Evolutionary conservation across 2,329 filamentous ascomycete species (phyloP), one percentile per base, ranked within the genome.

Genomic region (Delphinella strobiligena): DNA sequence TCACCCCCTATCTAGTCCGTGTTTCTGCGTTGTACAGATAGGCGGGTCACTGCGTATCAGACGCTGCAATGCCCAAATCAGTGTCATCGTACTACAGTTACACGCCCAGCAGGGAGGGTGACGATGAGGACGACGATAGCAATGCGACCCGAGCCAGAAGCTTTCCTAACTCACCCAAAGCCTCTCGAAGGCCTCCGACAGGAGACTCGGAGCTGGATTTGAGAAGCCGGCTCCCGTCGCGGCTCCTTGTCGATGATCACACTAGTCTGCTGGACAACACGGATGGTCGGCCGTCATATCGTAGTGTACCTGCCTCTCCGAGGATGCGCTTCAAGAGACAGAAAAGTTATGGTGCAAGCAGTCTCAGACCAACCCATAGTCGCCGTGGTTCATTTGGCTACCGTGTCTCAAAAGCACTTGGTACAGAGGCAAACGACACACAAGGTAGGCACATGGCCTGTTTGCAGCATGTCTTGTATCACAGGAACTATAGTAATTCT

Each of bases 341-440:
- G 15, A 41, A 37, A 15, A 41, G 39, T 11, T 12, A 27, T 12
- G 32, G 32, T 10, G 34, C 39, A 14, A 37, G 40, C 15, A 33
- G 35, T 12, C 29, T 45, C 18, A 59, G 58, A 41, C 44, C 44
- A 18, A 61, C 68, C 40, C 64, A 68, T 43, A 73, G 68, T 45
- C 63, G 71, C 31, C 56, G 62, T 5, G 65, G 64, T 42, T 74
- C 71, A 0, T 63, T 66, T 42, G 59, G 56, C 65, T 71, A 31
- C 14, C 18, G 40, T 22, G 29, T 83, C 17, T 72, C 74, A 43
- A 72, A 71, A 44, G 80, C 75, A 38, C 65, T 83, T 27, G 36
- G 36, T n/a, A 33, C 36, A 12, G 30, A 39, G 18, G 16, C 34
- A 15, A 36, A 34, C 14, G 24, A 27, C 8, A 31, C 32, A 9